Evolutionary conservation across 768 basidiomycete genomes (phyloP).

Genomic region (Rhizopogon vulgaris): DNA sequence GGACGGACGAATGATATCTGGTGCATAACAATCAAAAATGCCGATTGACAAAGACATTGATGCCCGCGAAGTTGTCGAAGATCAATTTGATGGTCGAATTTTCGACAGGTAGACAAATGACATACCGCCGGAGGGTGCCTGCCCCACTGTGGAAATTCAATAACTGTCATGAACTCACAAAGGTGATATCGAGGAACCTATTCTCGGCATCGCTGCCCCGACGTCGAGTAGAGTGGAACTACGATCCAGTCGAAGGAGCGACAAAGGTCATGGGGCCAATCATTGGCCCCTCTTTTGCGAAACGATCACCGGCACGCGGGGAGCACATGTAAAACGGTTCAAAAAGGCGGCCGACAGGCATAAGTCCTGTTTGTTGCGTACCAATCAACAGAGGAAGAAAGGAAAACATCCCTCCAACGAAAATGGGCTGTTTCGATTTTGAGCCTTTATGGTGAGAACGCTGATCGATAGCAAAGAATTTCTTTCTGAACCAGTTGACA

Average conservation of each 20-base stretch:
- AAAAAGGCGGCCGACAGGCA: not conserved
- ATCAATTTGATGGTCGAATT: not conserved
- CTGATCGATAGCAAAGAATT: not conserved
- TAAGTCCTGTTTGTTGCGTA: not conserved
- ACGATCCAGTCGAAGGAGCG: not conserved
- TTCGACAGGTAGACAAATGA: not conserved
- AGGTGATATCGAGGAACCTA: not conserved
- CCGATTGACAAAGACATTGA: not conserved
- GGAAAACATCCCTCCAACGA: not conserved
- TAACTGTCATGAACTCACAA: not conserved
- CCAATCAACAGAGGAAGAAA: not conserved
- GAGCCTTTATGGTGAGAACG: not conserved
- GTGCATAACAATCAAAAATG: not conserved
- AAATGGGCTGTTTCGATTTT: not conserved
- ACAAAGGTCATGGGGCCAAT: not conserved
- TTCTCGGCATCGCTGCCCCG: too few species aligned
- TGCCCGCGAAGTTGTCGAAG: not conserved
- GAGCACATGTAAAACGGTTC: not conserved
- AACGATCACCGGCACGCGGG: not conserved
- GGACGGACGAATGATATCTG: not conserved
- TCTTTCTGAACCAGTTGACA: not conserved
- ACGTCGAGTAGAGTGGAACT: not conserved
- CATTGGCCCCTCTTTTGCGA: not conserved
- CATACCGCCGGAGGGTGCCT: not conserved
- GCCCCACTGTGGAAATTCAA: not conserved